Percentiles rank a stretch among this genome's conserved stretches.
These are phyloP conservation scores for Teratosphaeria pseudoeucalypti DNA, from an alignment of 2,329 filamentous ascomycete species.

Conservation along the genomic window DNA sequence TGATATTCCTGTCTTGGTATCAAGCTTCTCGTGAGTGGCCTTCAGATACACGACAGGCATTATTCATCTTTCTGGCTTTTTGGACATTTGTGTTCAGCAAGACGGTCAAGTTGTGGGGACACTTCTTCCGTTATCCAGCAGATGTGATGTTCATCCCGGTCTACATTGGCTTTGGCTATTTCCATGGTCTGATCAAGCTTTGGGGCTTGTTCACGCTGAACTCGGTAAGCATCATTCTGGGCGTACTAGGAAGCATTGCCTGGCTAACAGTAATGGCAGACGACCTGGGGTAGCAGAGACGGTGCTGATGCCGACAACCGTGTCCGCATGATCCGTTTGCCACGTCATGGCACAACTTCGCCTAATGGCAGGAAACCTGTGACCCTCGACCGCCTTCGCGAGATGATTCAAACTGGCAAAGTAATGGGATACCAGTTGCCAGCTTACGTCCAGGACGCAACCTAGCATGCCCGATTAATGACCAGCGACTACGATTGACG, in stretches of 20 bases:
- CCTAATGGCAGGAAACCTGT: constrained; percentile 23
- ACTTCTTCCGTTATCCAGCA: constrained; percentile 73
- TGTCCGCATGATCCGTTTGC: constrained; percentile 49
- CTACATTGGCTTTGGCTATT: constrained; percentile 85
- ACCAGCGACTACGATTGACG: constrained; percentile 18
- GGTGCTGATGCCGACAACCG: constrained; percentile 79
- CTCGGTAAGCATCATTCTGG: constrained; percentile 46
- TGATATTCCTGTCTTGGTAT: constrained; percentile 60
- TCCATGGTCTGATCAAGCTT: constrained; percentile 85
- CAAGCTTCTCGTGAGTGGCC: constrained; percentile 48
- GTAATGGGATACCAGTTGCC: constrained; percentile 19
- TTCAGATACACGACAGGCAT: constrained; percentile 32
- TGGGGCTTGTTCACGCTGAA: constrained; percentile 67
- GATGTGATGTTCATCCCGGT: constrained; percentile 72
- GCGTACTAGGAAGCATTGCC: not conserved
- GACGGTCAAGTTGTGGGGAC: constrained; percentile 77
- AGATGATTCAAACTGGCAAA: not conserved
- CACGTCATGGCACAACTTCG: constrained; percentile 21
- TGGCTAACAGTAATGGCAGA: constrained; percentile 44
- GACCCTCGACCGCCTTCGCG: constrained; percentile 19
- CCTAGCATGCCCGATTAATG: constrained; percentile 9
- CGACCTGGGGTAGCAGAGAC: constrained; percentile 88
- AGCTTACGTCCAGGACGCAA: constrained; percentile 19
- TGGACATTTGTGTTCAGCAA: constrained; percentile 79
- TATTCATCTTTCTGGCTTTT: constrained; percentile 49